phyloP scores from a whole-genome alignment of 2,329 filamentous ascomycete species.

The Penicillium psychrosexuale region DNA sequence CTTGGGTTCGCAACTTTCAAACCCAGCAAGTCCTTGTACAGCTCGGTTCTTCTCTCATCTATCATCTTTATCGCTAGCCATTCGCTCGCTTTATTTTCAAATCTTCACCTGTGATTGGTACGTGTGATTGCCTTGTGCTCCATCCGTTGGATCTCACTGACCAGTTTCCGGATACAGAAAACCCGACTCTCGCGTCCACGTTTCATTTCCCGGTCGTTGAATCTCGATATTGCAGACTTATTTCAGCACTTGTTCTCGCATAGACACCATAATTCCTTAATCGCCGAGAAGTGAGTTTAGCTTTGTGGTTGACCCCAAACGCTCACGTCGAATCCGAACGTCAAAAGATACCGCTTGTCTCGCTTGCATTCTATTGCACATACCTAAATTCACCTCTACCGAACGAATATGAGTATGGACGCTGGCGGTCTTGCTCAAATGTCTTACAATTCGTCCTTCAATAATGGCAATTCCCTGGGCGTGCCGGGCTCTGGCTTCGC shows the following conservation, averaged over 20 bases:
- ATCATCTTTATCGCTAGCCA: slow-evolving; percentile 19
- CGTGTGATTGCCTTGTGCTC: slow-evolving; percentile 4
- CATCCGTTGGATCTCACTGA: slow-evolving; percentile 2
- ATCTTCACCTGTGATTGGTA: slow-evolving; percentile 21
- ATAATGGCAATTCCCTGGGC: slow-evolving; percentile 64
- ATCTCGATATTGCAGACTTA: slow-evolving; percentile 5
- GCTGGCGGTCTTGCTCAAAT: slow-evolving; percentile 99
- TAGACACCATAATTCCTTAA: slow-evolving; percentile 34
- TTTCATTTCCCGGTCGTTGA: slow-evolving; percentile 5
- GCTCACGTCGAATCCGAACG: slow-evolving; percentile 15
- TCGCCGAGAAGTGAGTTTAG: slow-evolving; percentile 21
- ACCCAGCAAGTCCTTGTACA: slow-evolving; percentile 18
- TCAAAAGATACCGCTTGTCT: slow-evolving; percentile 12
- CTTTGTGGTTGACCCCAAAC: slow-evolving; percentile 31
- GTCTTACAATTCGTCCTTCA: slow-evolving; percentile 78
- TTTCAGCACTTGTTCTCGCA: slow-evolving; percentile 16
- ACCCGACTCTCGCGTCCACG: slow-evolving; percentile 5
- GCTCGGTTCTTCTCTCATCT: slow-evolving; percentile 17
- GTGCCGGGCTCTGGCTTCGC: slow-evolving; percentile 78
- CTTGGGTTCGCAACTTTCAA: slow-evolving; percentile 2
- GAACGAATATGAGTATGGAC: slow-evolving; percentile 61
- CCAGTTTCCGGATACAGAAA: slow-evolving; percentile 8
- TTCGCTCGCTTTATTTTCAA: slow-evolving; percentile 21
- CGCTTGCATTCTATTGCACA: slow-evolving; percentile 26
- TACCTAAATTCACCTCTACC: slow-evolving; percentile 26